Base-by-base conservation (phyloP, 805 yeast genomes). In the Starmerella sp. region DNA sequence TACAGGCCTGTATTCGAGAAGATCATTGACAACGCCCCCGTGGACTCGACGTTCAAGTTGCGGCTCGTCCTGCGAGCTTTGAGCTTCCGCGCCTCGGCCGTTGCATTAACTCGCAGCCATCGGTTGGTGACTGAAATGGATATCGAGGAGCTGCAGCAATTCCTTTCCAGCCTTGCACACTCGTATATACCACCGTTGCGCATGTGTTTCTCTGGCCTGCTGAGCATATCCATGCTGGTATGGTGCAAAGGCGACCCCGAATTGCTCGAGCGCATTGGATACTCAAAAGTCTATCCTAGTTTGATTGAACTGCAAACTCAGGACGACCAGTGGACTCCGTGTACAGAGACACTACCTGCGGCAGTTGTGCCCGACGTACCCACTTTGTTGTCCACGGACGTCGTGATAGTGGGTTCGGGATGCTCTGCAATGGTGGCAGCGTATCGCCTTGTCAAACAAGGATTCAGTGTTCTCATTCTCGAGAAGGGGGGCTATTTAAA, bases 381-480 rank as follows among this genome's bases (percentile, higher is more conserved):
- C 10, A 46, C 51, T 10, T 11, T 54, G 28, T 38, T 57, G 5
- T 47, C 54, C 4, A 41, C 59, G 6, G 81, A 77, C 56, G 79
- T 67, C 3, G 65, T 75, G 11, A 70, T 78, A 39, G 68, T 77
- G 41, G 82, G 83, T 4, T 74, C 79, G 5, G 83, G 83, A 1
- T 64, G 76, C 11, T 77, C 80, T 6, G 78, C 79, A 1, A 80
- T 81, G 6, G 82, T 77, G 0, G 75, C 71, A 0, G 82, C 80
- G 5, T 72, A 73, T 48, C 69, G 76, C 1, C 69, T 78, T 42
- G 65, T 76, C 1, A 64, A 68, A 6, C 69, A 68, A 37, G 82
- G 82, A 13, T 68, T 62, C 61, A 67, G 64, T 32, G 73, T 74
- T 29, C 66, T 79, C 38, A 75, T 79, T 1, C 56, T 79, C 5